Base-by-base conservation (phyloP, 2,329 filamentous ascomycete genomes). In the Arthrobotrys sphaeroides region DNA sequence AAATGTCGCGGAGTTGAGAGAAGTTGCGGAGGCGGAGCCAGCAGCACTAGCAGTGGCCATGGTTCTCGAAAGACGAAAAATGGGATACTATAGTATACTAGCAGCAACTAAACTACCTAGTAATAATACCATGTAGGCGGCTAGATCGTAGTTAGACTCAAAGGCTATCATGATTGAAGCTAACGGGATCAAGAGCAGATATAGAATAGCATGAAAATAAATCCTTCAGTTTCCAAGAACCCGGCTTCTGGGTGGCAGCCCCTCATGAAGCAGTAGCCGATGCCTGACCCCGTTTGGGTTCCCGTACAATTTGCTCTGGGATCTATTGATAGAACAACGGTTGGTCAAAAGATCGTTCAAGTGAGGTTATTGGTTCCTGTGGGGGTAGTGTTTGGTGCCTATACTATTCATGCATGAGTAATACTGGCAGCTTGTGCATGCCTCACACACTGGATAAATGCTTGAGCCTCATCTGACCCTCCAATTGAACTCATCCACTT, bases 1-100 rank as follows among this genome's bases (percentile, higher is more conserved):
- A 12, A 36, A 33, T 53, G 28, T 22, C 16, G 47, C n/a, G 28
- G 47, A 36, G 47, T 20, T 12, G 12, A 36, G n/a, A 20, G 57
- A 62, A 28, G 28, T 62, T 10, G 57, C 57, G 57, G 57, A 62
- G 57, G 57, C 57, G 45, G 57, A 18, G 57, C 57, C 57, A 45
- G 57, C 57, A 53, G 47, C 57, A 45, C 40, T 40, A 53, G 47
- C 47, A 16, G 26, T 53, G 20, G 13, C 28, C 47, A 53, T 53
- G 28, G 16, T 36, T 53, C 33, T 20, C 20, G 26, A 53, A 53
- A 20, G 16, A 53, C n/a, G n/a, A n/a, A n/a, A n/a, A n/a, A n/a
- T n/a, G n/a, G n/a, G n/a, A n/a, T n/a, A n/a, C n/a, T n/a, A n/a
- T n/a, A n/a, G n/a, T n/a, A n/a, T 53, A 36, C 28, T 13, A 22